phyloP scores from a whole-genome alignment of 495 filamentous ascomycete genomes.

The Sordaria brevicollis region DNA sequence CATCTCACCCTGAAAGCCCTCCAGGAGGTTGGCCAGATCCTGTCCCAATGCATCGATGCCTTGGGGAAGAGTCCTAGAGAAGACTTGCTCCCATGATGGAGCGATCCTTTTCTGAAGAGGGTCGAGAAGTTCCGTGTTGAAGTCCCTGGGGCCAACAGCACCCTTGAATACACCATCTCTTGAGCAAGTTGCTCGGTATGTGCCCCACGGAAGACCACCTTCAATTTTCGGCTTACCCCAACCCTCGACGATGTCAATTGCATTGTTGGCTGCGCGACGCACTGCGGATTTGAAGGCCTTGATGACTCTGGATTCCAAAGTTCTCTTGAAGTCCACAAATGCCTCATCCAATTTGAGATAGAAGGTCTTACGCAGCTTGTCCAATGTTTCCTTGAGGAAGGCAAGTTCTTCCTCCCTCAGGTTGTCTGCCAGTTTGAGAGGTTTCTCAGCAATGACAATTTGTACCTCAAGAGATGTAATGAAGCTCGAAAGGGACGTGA shows the following conservation, averaged over 20 bases:
- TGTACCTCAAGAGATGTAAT: slow-evolving; percentile 44
- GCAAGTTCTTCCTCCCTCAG: slow-evolving; percentile 27
- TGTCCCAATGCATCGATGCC: slow-evolving; percentile 10
- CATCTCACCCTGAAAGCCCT: slow-evolving; percentile 25
- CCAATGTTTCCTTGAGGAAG: slow-evolving; percentile 27
- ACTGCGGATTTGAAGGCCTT: background rate
- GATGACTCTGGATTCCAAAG: background rate
- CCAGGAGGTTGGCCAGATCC: slow-evolving; percentile 2
- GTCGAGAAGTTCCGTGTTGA: slow-evolving; percentile 39
- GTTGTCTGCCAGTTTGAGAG: slow-evolving; percentile 29
- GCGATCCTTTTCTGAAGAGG: no score
- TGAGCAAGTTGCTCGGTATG: slow-evolving; percentile 51
- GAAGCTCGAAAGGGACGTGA: slow-evolving; percentile 38
- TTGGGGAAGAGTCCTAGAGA: background rate
- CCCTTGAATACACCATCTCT: slow-evolving; percentile 30
- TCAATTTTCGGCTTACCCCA: slow-evolving; percentile 38
- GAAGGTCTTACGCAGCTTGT: slow-evolving; percentile 17
- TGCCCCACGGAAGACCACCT: slow-evolving; percentile 44
- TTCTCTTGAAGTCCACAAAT: background rate
- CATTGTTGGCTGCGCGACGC: background rate
- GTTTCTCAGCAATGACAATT: slow-evolving; percentile 34
- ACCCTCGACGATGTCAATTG: slow-evolving; percentile 1
- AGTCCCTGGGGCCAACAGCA: slow-evolving; percentile 28
- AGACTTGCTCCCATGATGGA: slow-evolving; percentile 47
- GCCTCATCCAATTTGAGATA: background rate